Base-by-base conservation (phyloP, 164 flowering plant species). In the Paratinospora sagittata region DNA sequence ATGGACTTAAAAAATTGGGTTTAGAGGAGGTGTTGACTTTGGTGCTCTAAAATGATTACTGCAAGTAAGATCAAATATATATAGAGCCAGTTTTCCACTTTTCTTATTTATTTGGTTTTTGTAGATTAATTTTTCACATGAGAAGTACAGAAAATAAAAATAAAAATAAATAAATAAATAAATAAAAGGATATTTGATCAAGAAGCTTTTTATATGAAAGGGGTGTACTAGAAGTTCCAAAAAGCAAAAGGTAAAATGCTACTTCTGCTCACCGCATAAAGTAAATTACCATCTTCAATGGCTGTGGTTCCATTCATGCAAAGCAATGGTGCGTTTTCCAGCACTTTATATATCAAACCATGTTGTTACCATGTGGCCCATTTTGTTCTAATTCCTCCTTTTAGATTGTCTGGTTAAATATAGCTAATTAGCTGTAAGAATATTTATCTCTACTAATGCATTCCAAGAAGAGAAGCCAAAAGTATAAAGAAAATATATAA, bases 181-280 rank as follows among this genome's bases (percentile, higher is more conserved):
- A n/a, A n/a, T n/a, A n/a, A n/a, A 3, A 64, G 43, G n/a, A 33
- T 71, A 68, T 47, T 17, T 49, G 39, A 49, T 16, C 27, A n/a
- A n/a, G n/a, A 2, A 47, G 52, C 39, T 68, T 68, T 45, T 14
- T 36, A 68, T 36, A 21, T 69, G 43, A 23, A 16, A 69, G 72
- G 8, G 64, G 23, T 7, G 30, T 8, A 12, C 4, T 27, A 60
- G 16, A 8, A 13, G 27, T 23, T 6, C 27, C 2, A 26, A 37
- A 72, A 16, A 27, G 21, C 21, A 33, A 37, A 72, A 66, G 66
- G 57, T 27, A 39, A 65, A 66, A 49, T 5, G 41, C 73, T 8
- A 72, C 70, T 65, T 52, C 75, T 24, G n/a, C 10, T 37, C 57
- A 36, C 75, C 65, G 69, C 75, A 27, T 17, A 57, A 52, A 34